Base-by-base conservation (phyloP, 108 stramenopile species). In the Fistulifera pelliculosa region DNA sequence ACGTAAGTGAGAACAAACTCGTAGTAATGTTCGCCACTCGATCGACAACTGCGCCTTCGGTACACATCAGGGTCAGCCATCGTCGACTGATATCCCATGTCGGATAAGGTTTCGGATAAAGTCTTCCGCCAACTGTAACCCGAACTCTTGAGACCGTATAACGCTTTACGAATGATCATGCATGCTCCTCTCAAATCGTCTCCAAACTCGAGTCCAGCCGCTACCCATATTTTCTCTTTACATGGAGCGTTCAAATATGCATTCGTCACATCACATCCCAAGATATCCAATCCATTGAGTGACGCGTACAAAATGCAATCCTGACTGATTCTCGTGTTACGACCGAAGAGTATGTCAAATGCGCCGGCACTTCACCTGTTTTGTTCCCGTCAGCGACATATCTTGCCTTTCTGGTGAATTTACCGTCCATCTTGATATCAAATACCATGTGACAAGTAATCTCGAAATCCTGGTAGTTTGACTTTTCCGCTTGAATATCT, bases 361-460 rank as follows among this genome's bases (percentile, higher is more conserved):
- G 11, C 3, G 44, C 16, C 11, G 44, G 44, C 21, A 21, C 3
- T 21, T 45, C 44, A 41, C 0, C 71, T 8, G 44, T 45, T 6
- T 8, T 21, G 44, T 45, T 17, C 3, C 44, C 64, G 7, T 41
- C 52, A 11, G 70, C 67, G 12, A 72, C 64, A 22, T 60, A 62
- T 11, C 71, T 26, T 11, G 71, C 67, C 43, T 69, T 72, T 16
- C 71, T 17, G 11, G 54, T 65, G 22, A 72, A 56, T 23, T 70
- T 65, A 52, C 70, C 63, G 69, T 80, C 23, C 60, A 50, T 23
- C 44, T 75, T 70, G 0, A 75, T 55, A 49, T 70, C 61, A 38
- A 67, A 70, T 13, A 81, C 59, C 52, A 81, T 64, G 41, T 80
- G 73, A 27, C 66, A 62, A 13, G 10, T 47, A 2, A 75, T 69